Evolutionary conservation across 371 early-diverging fungal species (phyloP).

Genomic region (Phascolomyces articulosus): DNA sequence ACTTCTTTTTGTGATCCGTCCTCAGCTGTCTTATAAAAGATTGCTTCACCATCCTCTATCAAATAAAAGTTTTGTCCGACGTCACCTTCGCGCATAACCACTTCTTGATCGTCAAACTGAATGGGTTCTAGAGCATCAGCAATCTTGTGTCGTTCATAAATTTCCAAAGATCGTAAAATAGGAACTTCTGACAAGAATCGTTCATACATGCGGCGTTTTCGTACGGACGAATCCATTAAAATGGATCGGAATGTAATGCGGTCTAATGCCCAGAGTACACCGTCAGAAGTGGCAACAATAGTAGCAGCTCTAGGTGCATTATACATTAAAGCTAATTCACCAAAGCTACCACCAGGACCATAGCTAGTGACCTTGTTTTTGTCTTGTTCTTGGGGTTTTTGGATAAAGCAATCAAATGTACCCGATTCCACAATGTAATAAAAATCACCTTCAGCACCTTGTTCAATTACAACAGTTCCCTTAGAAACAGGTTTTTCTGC

Average conservation of each 20-base stretch:
- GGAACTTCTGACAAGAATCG: conserved; percentile 74
- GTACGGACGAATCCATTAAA: conserved; percentile 74
- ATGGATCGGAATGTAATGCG: conserved; percentile 81
- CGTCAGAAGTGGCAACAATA: conserved; percentile 67
- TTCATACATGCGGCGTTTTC: conserved; percentile 82
- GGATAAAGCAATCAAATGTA: conserved; percentile 89
- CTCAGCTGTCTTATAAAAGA: conserved; percentile 29
- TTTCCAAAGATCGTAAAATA: conserved; percentile 65
- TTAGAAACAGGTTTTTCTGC: conserved; percentile 79
- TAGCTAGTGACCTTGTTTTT: conserved; percentile 68
- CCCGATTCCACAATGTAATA: conserved; percentile 98
- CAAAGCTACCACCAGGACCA: conserved; percentile 77
- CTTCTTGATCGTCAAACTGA: conserved; percentile 66
- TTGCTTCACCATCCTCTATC: conserved; percentile 89
- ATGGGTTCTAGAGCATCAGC: conserved; percentile 82
- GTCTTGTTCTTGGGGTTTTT: conserved; percentile 37
- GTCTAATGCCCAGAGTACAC: conserved; percentile 84
- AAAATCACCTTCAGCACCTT: conserved; percentile 96
- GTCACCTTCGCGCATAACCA: conserved; percentile 76
- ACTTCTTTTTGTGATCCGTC: conserved; percentile 80
- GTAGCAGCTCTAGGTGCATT: conserved; percentile 91
- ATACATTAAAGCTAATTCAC: conserved; percentile 92
- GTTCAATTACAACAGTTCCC: conserved; percentile 85
- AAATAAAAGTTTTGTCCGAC: conserved; percentile 65
- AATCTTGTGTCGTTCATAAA: conserved; percentile 79